Base-by-base conservation (phyloP, 192 early-diverging fungal species). In the Entomortierella parvispora region DNA sequence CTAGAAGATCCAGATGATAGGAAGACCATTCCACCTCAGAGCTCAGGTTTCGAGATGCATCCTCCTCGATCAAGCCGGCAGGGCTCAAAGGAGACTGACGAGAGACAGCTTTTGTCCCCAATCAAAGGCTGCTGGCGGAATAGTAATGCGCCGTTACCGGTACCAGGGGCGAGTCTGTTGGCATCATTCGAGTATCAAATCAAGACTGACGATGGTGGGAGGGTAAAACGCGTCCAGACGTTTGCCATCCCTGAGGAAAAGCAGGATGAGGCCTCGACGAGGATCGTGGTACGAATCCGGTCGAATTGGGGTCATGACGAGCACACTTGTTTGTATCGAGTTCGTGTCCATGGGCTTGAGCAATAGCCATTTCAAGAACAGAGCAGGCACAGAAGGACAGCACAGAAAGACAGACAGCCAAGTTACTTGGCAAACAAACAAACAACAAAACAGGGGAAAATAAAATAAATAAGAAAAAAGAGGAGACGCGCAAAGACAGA, bases 271-370 rank as follows among this genome's bases (percentile, higher is more conserved):
- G 31, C 74, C 3, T n/a, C 74, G 48, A 32, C 8, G n/a, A 60
- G 79, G 14, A 59, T 93, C 4, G 68, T 90, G 18, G 62, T 94
- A 46, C 84, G 81, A 14, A 53, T 94, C 44, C 70, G 69, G 8
- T 84, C 81, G 29, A 94, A 94, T 82, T 92, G 90, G 88, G 92
- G 92, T 0, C 81, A 92, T 52, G 79, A 83, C 23, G 71, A 84
- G 4, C 87, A 88, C 59, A 93, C 92, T 11, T 92, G 90, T 55
- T 49, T 94, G 26, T 94, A 94, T 68, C 84, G 91, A 42, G 83
- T 93, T 40, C 87, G 89, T 45, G 86, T 90, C 33, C 92, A 94
- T 65, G 91, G 86, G 4, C 26, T 58, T 14, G 47, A 62, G 15
- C 0, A 53, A 4, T 48, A 48, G 5, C 12, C 37, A n/a, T n/a